These are phyloP conservation scores for Fusarium cyanostomum DNA, from an alignment of 2,329 filamentous ascomycete genomes.

Conservation along the genomic window DNA sequence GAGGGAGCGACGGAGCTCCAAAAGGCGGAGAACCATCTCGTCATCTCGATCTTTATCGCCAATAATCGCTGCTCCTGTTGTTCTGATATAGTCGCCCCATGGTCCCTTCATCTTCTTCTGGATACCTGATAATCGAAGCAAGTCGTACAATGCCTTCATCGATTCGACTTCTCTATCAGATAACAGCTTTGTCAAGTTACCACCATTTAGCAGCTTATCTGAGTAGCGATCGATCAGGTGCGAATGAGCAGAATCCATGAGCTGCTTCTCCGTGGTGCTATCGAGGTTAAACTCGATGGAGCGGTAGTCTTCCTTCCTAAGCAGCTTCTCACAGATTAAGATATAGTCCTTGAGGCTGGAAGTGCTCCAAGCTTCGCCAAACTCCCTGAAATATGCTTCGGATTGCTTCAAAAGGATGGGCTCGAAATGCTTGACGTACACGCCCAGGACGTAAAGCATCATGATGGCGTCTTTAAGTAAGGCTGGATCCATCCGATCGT, in stretches of 20 bases:
- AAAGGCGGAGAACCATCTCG: slow-evolving; percentile 85
- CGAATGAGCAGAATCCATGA: slow-evolving; percentile 78
- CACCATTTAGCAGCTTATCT: slow-evolving; percentile 69
- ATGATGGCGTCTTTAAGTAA: slow-evolving; percentile 80
- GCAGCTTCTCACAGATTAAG: slow-evolving; percentile 71
- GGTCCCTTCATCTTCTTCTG: slow-evolving; percentile 74
- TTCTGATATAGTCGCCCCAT: slow-evolving; percentile 82
- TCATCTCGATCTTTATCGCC: slow-evolving; percentile 80
- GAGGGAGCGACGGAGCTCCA: slow-evolving; percentile 81
- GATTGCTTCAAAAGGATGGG: slow-evolving; percentile 75
- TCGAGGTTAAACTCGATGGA: slow-evolving; percentile 87
- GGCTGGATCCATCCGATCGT: slow-evolving; percentile 65
- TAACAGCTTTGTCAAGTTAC: slow-evolving; percentile 77
- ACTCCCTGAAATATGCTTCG: slow-evolving; percentile 72
- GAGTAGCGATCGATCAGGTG: slow-evolving; percentile 76
- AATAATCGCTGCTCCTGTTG: slow-evolving; percentile 79
- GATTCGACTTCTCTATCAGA: slow-evolving; percentile 74
- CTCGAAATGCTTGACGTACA: slow-evolving; percentile 85
- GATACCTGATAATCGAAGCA: slow-evolving; percentile 77
- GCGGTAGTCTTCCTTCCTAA: slow-evolving; percentile 76
- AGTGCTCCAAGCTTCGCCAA: slow-evolving; percentile 72
- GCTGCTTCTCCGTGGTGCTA: slow-evolving; percentile 79
- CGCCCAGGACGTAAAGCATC: slow-evolving; percentile 85
- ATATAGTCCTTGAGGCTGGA: slow-evolving; percentile 80
- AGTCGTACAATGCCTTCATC: slow-evolving; percentile 78